Percentiles rank a stretch among this genome's conserved stretches.
Conservation (phyloP, 805 yeast species). For the Nadsonia fulvescens region DNA sequence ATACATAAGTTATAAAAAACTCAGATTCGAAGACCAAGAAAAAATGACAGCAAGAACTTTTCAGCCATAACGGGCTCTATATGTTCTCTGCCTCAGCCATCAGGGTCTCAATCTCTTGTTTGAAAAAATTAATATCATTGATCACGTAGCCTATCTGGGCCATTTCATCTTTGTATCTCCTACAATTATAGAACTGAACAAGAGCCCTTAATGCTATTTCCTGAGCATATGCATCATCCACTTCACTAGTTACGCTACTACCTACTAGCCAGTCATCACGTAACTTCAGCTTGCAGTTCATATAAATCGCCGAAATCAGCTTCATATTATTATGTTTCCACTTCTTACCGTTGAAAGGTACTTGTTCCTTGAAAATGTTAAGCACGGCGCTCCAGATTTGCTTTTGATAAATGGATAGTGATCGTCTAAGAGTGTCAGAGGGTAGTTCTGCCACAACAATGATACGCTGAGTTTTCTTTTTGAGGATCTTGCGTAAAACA, state of each 20-base stretch:
- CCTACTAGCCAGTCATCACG: conserved; percentile 84
- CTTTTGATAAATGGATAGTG: conserved; percentile 41
- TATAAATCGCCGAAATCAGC: conserved; percentile 66
- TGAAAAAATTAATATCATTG: conserved; percentile 24
- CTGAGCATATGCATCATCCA: conserved; percentile 64
- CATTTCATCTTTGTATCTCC: conserved; percentile 30
- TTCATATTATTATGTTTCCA: conserved; percentile 94
- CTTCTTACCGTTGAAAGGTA: conserved; percentile 83
- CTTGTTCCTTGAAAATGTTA: conserved; percentile 55
- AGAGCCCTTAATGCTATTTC: conserved; percentile 71
- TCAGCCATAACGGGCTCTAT: no score
- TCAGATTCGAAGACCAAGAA: no score
- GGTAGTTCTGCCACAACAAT: conserved; percentile 42
- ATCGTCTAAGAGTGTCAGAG: conserved; percentile 38
- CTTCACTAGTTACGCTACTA: conserved; percentile 54
- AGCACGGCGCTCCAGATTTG: conserved; percentile 52
- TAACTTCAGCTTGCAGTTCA: conserved; percentile 52
- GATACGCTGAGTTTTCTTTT: conserved; percentile 58
- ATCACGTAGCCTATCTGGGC: conserved; percentile 36
- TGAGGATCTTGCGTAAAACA: conserved; percentile 37
- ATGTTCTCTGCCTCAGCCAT: no score
- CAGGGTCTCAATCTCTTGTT: conserved; percentile 15
- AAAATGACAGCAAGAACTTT: no score
- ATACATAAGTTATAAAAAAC: no score
- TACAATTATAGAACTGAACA: conserved; percentile 54